Evolutionary conservation across 2,329 filamentous ascomycete genomes (phyloP).

Genomic region (Aureobasidium leucospermi): DNA sequence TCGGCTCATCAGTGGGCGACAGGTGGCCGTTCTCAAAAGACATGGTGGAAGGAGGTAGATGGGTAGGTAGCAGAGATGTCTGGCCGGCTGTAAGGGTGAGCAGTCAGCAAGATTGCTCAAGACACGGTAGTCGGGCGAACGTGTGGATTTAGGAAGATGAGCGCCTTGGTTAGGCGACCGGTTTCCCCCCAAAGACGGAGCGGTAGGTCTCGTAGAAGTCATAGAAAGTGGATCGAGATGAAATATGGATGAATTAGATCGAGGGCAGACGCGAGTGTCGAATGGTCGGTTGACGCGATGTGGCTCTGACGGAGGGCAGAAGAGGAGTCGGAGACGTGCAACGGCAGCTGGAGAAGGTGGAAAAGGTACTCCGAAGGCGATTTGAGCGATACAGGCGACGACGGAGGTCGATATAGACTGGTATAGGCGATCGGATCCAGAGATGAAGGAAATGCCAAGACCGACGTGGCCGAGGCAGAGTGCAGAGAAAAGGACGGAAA

Average conservation of each 20-base stretch:
- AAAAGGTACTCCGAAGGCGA: background rate
- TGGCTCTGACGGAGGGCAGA: background rate
- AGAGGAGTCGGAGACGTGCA: background rate
- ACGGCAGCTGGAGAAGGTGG: background rate
- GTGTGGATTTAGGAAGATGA: slow-evolving; percentile 25
- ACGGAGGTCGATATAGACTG: background rate
- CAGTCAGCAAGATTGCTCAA: slow-evolving; percentile 34
- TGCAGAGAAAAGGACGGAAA: slow-evolving; percentile 15
- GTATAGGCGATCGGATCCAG: background rate
- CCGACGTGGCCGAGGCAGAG: background rate
- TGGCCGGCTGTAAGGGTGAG: slow-evolving; percentile 47
- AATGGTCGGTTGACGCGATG: slow-evolving; percentile 6
- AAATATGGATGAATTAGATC: slow-evolving; percentile 21
- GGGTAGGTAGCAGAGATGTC: slow-evolving; percentile 55
- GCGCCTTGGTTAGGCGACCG: slow-evolving; percentile 35
- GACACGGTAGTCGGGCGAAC: slow-evolving; percentile 22
- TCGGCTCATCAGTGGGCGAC: slow-evolving; percentile 47
- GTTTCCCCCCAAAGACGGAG: slow-evolving; percentile 30
- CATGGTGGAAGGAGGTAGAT: slow-evolving; percentile 40
- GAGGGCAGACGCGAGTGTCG: slow-evolving; percentile 11
- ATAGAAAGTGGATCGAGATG: slow-evolving; percentile 33
- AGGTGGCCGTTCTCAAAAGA: slow-evolving; percentile 61
- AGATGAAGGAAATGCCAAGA: slow-evolving; percentile 4
- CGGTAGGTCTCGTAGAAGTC: slow-evolving; percentile 19
- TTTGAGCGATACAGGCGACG: background rate